A percentile compares a stretch with the other conserved stretches of the same genome.
phyloP scores from a whole-genome alignment of 257 asterid genomes.

The Capsicum rhomboideum region DNA sequence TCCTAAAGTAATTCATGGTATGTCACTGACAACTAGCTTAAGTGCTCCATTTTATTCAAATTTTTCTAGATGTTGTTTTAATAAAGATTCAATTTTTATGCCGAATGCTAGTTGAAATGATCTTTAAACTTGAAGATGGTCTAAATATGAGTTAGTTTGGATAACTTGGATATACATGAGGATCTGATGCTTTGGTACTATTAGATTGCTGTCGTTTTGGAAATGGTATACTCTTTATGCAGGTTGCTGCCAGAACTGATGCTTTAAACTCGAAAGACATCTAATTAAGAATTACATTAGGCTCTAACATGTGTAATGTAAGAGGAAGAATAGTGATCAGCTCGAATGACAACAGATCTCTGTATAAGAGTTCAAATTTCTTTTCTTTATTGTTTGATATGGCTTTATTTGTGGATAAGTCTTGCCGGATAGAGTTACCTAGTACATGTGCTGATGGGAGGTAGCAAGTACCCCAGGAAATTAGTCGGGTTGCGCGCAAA shows the following conservation, averaged over 20 bases:
- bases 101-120: background rate
- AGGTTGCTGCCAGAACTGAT: background rate
- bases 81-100: background rate
- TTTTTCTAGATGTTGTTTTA: background rate
- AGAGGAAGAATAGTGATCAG: background rate
- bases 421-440: background rate
- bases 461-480: too few relatives aligned
- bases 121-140: background rate
- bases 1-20: constrained; percentile 81
- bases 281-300: background rate
- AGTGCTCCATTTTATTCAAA: background rate
- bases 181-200: background rate
- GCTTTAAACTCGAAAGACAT: background rate
- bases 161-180: background rate
- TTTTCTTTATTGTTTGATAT: background rate
- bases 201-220: background rate
- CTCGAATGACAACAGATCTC: background rate
- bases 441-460: background rate
- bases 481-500: too few relatives aligned
- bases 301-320: background rate
- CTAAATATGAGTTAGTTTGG: background rate
- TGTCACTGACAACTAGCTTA: constrained; percentile 8
- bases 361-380: background rate
- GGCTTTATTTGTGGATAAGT: background rate
- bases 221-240: background rate